Percentiles rank a stretch among this genome's conserved stretches.
phyloP scores from a whole-genome alignment of 768 basidiomycete genomes.

The Boletus pseudo-olivaceus region DNA sequence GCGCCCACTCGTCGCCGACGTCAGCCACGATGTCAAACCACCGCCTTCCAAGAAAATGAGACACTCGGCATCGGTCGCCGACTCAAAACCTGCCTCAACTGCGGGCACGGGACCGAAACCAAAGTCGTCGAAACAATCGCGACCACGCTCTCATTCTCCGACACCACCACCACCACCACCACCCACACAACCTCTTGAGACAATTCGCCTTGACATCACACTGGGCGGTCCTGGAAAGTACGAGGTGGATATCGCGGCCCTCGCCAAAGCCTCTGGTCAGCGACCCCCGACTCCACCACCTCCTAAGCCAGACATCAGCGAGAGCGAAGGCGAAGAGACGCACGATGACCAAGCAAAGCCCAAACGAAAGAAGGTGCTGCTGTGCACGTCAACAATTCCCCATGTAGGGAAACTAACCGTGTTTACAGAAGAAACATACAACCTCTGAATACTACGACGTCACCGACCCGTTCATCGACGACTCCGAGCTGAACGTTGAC shows the following conservation, averaged over 20 bases:
- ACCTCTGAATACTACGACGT: conserved; percentile 85
- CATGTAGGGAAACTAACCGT: conserved; percentile 3
- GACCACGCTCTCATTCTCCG: conserved; percentile 52
- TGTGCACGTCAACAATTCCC: conserved; percentile 7
- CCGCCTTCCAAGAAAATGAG: conserved; percentile 30
- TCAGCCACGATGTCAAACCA: conserved; percentile 22
- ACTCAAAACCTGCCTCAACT: conserved; percentile 28
- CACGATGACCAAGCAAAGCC: conserved; percentile 32
- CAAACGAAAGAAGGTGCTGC: conserved; percentile 38
- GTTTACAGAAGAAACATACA: conserved; percentile 44
- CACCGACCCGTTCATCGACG: conserved; percentile 94
- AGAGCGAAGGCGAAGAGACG: conserved; percentile 51
- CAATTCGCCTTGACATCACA: conserved; percentile 63
- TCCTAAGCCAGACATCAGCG: conserved; percentile 49
- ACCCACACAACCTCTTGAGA: conserved; percentile 47
- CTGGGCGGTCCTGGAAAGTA: conserved; percentile 75
- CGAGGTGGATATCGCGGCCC: conserved; percentile 60
- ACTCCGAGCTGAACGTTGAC: conserved; percentile 88
- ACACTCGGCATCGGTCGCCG: conserved; percentile 23
- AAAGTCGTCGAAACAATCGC: conserved; percentile 45
- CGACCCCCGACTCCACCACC: conserved; percentile 53
- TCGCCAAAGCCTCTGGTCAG: conserved; percentile 65
- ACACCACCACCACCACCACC: conserved; percentile 48
- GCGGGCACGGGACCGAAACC: conserved; percentile 43
- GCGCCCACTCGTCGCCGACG: conserved; percentile 14